phyloP scores from a whole-genome alignment of 352 stramenopile genomes.

The Pythium periplocum region DNA sequence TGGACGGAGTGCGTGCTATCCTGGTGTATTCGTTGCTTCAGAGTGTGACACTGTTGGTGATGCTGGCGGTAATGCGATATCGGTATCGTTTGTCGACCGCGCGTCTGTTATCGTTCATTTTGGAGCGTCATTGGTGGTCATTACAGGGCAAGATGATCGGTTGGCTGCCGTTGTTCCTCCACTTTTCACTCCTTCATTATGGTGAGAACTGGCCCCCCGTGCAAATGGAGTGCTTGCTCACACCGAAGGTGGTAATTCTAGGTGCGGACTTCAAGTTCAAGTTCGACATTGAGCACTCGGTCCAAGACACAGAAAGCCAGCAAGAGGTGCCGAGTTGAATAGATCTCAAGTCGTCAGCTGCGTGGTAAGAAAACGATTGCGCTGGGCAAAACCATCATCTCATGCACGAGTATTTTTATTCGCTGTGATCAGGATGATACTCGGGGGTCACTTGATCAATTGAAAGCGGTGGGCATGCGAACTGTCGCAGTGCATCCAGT shows the following conservation, averaged over 20 bases:
- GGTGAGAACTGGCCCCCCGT: not conserved
- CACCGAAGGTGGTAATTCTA: not conserved
- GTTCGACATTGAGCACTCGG: too few relatives aligned
- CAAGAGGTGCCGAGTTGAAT: too few relatives aligned
- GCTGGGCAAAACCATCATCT: too few relatives aligned
- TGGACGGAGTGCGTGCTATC: not conserved
- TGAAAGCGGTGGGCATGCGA: not conserved
- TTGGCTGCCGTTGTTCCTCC: slow-evolving; percentile 7
- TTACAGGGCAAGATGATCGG: slow-evolving; percentile 10
- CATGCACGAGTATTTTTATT: too few relatives aligned
- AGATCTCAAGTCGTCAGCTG: too few relatives aligned
- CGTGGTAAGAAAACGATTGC: too few relatives aligned
- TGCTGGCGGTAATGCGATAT: slow-evolving; percentile 9
- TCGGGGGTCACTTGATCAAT: not conserved
- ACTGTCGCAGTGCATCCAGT: not conserved
- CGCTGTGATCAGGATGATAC: not conserved
- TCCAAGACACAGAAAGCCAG: too few relatives aligned
- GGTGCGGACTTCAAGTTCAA: not conserved
- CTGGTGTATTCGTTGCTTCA: slow-evolving; percentile 1
- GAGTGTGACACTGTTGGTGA: not conserved
- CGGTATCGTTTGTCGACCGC: slow-evolving; percentile 7
- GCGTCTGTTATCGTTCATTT: slow-evolving; percentile 4
- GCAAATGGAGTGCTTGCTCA: too few relatives aligned
- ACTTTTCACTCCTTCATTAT: slow-evolving; percentile 7
- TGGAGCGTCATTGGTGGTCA: slow-evolving; percentile 6